These are phyloP conservation scores for Polytrichum formosum DNA, from an alignment of 225 moss, liverwort and hornwort species.

Conservation along the genomic window DNA sequence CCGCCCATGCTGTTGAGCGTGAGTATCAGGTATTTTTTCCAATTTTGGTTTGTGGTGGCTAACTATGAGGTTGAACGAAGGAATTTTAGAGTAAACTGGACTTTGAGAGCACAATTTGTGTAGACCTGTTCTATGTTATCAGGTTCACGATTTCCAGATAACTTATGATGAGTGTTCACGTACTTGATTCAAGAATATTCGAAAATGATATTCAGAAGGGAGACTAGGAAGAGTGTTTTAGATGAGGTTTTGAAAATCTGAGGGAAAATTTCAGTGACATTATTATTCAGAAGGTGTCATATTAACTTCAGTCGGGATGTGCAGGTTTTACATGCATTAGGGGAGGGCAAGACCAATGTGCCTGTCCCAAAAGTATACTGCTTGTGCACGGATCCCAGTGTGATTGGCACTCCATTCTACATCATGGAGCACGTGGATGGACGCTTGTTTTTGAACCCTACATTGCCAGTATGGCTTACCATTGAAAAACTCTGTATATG, in stretches of 20 bases:
- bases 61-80: too few relatives aligned
- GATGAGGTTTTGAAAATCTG: too few relatives aligned
- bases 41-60: not conserved
- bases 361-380: slow-evolving; percentile 87
- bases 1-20: slow-evolving; percentile 93
- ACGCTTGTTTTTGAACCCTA: slow-evolving; percentile 75
- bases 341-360: slow-evolving; percentile 65
- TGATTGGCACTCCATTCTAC: slow-evolving; percentile 92
- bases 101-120: too few relatives aligned
- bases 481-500: too few relatives aligned
- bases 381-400: slow-evolving; percentile 72
- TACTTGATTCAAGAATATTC: too few relatives aligned
- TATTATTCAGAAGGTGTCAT: not conserved
- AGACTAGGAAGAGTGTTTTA: too few relatives aligned
- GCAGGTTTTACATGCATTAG: slow-evolving; percentile 81
- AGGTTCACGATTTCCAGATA: too few relatives aligned
- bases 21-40: slow-evolving; percentile 71
- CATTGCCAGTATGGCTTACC: slow-evolving; percentile 63
- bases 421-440: slow-evolving; percentile 96
- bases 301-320: slow-evolving; percentile 6
- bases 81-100: too few relatives aligned
- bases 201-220: too few relatives aligned
- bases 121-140: too few relatives aligned
- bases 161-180: too few relatives aligned
- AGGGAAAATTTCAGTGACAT: too few relatives aligned